These are phyloP conservation scores for Antitrichia curtipendula DNA, from an alignment of 225 moss, liverwort and hornwort species.

Conservation along the genomic window DNA sequence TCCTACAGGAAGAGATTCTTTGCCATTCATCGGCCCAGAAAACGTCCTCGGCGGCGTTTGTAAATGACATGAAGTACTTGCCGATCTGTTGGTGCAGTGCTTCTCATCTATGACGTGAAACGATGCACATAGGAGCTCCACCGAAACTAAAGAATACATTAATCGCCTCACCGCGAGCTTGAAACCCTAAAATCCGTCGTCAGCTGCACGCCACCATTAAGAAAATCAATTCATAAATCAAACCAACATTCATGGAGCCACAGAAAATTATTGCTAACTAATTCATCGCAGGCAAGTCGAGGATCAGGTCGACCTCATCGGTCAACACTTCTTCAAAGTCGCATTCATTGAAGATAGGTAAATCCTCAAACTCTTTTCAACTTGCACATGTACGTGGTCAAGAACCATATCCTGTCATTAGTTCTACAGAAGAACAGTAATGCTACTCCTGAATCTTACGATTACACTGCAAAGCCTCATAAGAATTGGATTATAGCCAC, in stretches of 20 bases:
- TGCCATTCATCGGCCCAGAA: too few species aligned
- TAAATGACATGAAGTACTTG: background rate
- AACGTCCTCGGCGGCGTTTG: too few species aligned
- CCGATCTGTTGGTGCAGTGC: background rate
- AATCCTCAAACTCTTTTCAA: background rate
- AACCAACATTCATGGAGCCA: background rate
- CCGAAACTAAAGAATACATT: conserved; percentile 26
- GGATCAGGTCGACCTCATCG: background rate
- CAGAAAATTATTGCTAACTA: background rate
- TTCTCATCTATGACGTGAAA: conserved; percentile 33
- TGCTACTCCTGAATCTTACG: too few species aligned
- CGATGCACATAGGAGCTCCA: conserved; percentile 40
- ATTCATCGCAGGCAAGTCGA: background rate
- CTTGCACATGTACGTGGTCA: background rate
- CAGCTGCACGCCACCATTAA: background rate
- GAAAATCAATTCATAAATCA: background rate
- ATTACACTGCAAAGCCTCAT: background rate
- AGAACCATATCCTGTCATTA: background rate
- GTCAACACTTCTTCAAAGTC: too few species aligned
- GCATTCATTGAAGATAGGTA: background rate
- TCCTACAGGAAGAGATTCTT: too few species aligned
- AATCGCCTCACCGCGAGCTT: conserved; percentile 24
- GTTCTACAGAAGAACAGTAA: background rate
- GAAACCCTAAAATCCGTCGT: conserved; percentile 36
- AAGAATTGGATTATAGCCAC: background rate